phyloP scores from a whole-genome alignment of 495 filamentous ascomycete species.

The Trichoderma asperelloides region DNA sequence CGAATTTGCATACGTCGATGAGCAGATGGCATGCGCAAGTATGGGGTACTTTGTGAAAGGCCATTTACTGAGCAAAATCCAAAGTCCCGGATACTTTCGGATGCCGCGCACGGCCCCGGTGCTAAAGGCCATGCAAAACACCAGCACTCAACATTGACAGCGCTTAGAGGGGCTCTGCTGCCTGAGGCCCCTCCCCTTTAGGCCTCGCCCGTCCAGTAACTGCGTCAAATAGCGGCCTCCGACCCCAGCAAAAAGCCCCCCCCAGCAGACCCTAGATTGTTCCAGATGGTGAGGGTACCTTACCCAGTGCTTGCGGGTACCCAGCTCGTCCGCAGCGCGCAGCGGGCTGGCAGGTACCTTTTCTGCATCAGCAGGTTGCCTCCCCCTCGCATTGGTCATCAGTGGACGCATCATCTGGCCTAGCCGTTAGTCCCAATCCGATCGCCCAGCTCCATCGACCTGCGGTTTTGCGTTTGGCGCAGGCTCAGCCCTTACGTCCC shows the following conservation, averaged over 20 bases:
- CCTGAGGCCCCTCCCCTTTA: background rate
- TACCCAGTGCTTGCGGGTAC: background rate
- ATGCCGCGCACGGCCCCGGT: too few relatives aligned
- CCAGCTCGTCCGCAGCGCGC: background rate
- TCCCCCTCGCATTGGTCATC: constrained; percentile 1
- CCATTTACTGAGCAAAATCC: too few relatives aligned
- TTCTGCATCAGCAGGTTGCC: background rate
- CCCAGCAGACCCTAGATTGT: background rate
- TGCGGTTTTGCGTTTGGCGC: background rate
- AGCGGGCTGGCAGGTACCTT: background rate
- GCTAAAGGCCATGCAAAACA: background rate
- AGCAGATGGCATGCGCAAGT: background rate
- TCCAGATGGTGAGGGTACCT: background rate
- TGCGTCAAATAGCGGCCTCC: background rate
- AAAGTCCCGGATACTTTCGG: too few relatives aligned
- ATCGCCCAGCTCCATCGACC: background rate
- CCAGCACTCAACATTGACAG: background rate
- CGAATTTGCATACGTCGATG: background rate
- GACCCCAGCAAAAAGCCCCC: background rate
- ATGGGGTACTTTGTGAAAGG: background rate
- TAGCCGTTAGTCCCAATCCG: background rate
- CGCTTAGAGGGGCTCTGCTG: background rate
- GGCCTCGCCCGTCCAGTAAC: background rate
- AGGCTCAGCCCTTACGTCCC: background rate
- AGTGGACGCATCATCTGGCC: background rate